Conservation (phyloP, 371 early-diverging fungal genomes). For the Haplosporangium sp. region DNA sequence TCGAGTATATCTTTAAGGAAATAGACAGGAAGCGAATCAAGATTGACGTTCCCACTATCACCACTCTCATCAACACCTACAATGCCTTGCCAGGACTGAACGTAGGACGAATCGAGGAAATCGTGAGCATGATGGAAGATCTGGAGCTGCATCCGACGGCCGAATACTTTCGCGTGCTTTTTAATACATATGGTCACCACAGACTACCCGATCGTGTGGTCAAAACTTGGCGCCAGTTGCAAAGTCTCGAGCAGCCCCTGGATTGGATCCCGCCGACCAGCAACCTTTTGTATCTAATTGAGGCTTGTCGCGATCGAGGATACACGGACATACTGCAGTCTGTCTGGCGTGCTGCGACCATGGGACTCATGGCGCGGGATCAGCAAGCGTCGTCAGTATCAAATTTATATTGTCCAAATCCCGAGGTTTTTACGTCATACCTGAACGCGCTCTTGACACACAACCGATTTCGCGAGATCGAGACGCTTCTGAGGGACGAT, state of each 20-base stretch:
- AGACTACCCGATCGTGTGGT: conserved; percentile 41
- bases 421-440: conserved; percentile 45
- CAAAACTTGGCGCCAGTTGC: conserved; percentile 29
- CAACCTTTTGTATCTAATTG: conserved; percentile 35
- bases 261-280: conserved; percentile 30
- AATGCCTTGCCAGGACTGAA: conserved; percentile 25
- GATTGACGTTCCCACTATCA: conserved; percentile 22
- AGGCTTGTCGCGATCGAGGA: conserved; percentile 51
- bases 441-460: conserved; percentile 49
- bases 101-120: conserved; percentile 28
- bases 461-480: conserved; percentile 44
- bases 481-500: conserved; percentile 10
- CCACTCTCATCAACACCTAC: conserved; percentile 34
- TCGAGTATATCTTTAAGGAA: conserved; percentile 43
- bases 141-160: conserved; percentile 31
- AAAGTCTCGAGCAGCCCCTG: conserved; percentile 15
- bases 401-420: conserved; percentile 4
- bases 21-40: conserved; percentile 14
- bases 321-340: conserved; percentile 38
- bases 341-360: conserved; percentile 33
- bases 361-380: neutral
- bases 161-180: conserved; percentile 21
- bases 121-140: conserved; percentile 16
- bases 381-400: no score
- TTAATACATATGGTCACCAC: conserved; percentile 37